Percentiles rank a stretch among this genome's conserved stretches.
phyloP scores from a whole-genome alignment of 371 early-diverging fungal species.

The Mortierella sp. region DNA sequence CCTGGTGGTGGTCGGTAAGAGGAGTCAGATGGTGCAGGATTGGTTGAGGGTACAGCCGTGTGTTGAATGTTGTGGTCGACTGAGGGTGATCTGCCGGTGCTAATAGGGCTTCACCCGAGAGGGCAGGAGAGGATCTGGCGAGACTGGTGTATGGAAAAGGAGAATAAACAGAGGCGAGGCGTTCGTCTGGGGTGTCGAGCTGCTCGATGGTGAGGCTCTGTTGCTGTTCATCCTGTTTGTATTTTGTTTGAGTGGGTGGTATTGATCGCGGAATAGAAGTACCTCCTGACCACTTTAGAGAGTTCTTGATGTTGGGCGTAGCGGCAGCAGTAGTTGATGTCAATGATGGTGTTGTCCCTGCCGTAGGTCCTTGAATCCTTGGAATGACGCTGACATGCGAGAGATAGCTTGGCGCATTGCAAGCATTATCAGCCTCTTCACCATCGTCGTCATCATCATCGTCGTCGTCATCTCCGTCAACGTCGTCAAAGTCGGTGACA shows the following conservation, averaged over 20 bases:
- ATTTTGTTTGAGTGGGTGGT: neutral
- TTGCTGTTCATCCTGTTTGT: neutral
- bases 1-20: neutral
- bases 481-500: conserved; percentile 38
- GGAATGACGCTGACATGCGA: neutral
- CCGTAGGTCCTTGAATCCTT: neutral
- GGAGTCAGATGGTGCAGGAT: neutral
- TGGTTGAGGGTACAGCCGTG: conserved; percentile 7
- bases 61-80: conserved; percentile 28
- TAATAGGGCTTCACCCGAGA: neutral
- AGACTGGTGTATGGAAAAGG: neutral
- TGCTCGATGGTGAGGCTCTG: conserved; percentile 19
- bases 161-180: neutral
- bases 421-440: neutral
- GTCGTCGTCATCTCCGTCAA: conserved; percentile 31
- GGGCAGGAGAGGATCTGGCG: conserved; percentile 11
- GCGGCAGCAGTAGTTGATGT: neutral
- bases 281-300: neutral
- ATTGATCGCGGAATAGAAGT: neutral
- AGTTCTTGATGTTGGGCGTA: neutral
- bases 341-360: neutral
- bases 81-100: conserved; percentile 12
- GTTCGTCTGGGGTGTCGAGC: conserved; percentile 2
- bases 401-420: too few species aligned
- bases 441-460: conserved; percentile 17